Conservation (phyloP, 106 monocot genomes). For the Acorus calamus region DNA sequence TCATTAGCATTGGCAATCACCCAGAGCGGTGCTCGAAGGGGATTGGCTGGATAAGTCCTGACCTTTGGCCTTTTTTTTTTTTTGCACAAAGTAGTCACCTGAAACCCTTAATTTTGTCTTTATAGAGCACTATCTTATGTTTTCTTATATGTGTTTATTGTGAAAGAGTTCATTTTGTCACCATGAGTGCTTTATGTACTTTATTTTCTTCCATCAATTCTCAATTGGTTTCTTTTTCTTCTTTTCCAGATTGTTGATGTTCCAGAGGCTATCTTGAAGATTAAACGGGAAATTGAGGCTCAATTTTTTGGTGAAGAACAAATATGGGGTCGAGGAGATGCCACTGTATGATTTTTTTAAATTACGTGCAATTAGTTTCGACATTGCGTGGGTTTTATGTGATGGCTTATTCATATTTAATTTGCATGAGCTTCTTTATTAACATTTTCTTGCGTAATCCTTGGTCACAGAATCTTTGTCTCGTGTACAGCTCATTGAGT, state of each 20-base stretch:
- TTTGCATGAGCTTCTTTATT: constrained; percentile 1
- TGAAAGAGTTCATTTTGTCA: too few species aligned
- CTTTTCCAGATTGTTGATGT: constrained; percentile 36
- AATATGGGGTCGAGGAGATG: constrained; percentile 54
- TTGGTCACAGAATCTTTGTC: neutral
- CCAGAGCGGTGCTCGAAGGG: too few species aligned
- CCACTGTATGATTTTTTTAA: constrained; percentile 37
- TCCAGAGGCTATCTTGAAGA: constrained; percentile 53
- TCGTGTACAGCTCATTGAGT: neutral
- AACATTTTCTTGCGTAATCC: neutral
- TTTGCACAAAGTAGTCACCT: neutral
- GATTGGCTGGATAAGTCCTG: too few species aligned
- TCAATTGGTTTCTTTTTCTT: neutral
- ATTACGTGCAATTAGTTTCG: neutral
- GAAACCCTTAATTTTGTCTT: neutral
- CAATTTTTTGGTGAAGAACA: constrained; percentile 69
- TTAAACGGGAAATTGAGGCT: constrained; percentile 58
- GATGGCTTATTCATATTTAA: neutral
- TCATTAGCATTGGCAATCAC: too few species aligned
- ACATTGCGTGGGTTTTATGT: neutral
- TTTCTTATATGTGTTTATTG: too few species aligned
- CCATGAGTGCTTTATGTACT: too few species aligned
- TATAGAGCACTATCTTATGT: too few species aligned
- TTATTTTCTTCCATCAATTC: too few species aligned
- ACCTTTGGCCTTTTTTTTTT: neutral